These are phyloP conservation scores for Nemania diffusa DNA, from an alignment of 2,329 filamentous ascomycete genomes.

Conservation along the genomic window DNA sequence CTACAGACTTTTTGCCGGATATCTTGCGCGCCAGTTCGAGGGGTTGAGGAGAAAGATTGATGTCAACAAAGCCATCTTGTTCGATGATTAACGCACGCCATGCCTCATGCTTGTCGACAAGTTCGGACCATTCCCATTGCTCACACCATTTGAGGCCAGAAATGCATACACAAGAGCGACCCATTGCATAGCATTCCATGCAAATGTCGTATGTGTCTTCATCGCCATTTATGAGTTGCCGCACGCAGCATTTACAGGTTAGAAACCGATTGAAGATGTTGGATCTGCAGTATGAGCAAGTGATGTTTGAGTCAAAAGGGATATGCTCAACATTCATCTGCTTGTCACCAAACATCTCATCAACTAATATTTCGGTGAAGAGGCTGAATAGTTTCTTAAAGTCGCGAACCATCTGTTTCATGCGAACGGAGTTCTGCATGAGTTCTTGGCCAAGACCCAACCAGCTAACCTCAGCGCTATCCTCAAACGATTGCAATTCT, in stretches of 20 bases:
- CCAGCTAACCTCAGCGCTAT: conserved; percentile 58
- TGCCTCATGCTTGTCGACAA: conserved; percentile 79
- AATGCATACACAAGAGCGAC: conserved; percentile 88
- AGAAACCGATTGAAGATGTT: conserved; percentile 98
- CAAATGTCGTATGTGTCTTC: conserved; percentile 95
- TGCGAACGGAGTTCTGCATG: conserved; percentile 56
- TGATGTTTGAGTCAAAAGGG: conserved; percentile 88
- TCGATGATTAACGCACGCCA: conserved; percentile 85
- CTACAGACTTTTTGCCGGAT: conserved; percentile 79
- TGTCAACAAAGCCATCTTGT: conserved; percentile 74
- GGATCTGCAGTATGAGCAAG: conserved; percentile 92
- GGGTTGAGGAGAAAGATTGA: conserved; percentile 73
- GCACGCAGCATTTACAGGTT: conserved; percentile 86
- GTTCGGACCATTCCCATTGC: conserved; percentile 86
- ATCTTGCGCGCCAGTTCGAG: conserved; percentile 75
- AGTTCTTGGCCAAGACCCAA: conserved; percentile 60
- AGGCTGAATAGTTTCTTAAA: conserved; percentile 83
- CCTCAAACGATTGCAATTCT: conserved; percentile 66
- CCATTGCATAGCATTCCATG: conserved; percentile 99
- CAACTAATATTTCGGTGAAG: conserved; percentile 81
- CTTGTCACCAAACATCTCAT: conserved; percentile 83
- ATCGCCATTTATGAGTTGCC: conserved; percentile 70
- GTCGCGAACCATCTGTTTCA: conserved; percentile 80
- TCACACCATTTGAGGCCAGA: conserved; percentile 91
- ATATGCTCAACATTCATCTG: conserved; percentile 79